Evolutionary conservation across 2,329 filamentous ascomycete genomes (phyloP), one percentile per base, ranked within the genome.

Genomic region (Apiospora kogelbergensis): DNA sequence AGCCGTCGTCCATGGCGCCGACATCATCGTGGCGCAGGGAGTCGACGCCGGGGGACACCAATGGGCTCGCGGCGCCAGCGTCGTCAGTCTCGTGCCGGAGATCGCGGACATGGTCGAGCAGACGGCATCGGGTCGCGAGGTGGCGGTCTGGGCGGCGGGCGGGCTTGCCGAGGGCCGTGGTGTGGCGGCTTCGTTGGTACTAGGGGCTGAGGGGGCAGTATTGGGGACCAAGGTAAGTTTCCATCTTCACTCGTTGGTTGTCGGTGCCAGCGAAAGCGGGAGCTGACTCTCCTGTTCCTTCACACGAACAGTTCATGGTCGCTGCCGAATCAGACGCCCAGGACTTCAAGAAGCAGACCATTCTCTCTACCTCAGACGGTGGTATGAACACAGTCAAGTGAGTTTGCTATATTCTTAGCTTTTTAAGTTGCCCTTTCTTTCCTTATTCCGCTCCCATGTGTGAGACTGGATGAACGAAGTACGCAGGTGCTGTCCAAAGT

Each of bases 191-290:
- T 83, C 84, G 1, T 75, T 88, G 15, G 77, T 80, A 1, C 79
- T 89, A 0, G 87, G 88, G 0, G 86, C 87, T 0, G 76, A 80
- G 0, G 90, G 87, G 0, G 82, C 85, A 0, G 87, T 83, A 0
- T 83, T 93, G 81, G 91, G 91, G 0, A 92, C 90, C 0, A 83
- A 89, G 9, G 1, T 83, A 89, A 7, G 9, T 89, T 91, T 68
- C 82, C 92, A 0, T 88, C 88, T 20, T 26, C 40, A 15, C 40
- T 53, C 11, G 6, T 10, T 13, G 20, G 9, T 60, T n/a, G 53
- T 17, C 45, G 22, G 11, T 22, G 10, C 37, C 26, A 17, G 30
- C 17, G 9, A 11, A n/a, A 37, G 26, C 30, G 17, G 6, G 9
- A 37, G 30, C 17, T 60, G 17, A 60, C 53, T 37, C 48, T 6